Base-by-base conservation (phyloP, 2,329 filamentous ascomycete species). In the Diaporthe sp. region DNA sequence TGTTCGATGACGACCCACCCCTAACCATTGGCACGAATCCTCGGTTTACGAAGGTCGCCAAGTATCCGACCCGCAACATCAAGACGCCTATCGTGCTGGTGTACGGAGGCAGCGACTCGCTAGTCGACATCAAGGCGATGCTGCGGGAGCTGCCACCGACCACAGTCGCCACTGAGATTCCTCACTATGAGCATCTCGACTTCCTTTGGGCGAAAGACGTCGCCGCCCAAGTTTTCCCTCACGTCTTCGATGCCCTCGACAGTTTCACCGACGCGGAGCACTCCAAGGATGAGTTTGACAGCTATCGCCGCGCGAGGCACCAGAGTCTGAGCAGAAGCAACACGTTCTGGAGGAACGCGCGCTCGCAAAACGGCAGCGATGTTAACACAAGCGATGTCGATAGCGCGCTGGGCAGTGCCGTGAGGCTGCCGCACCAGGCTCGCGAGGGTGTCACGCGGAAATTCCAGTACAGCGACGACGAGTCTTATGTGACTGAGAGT, bases 31-130 rank as follows among this genome's bases (percentile, higher is more conserved):
- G 65, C 12, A 87, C 96, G 51, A 91, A 90, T 31, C 92, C 92
- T 6, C 95, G 96, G 80, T 98, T 98, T 85, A 98, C 97, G 83
- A 98, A 98, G 83, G 96, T 98, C 8, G 95, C 97, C 80, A 96
- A 94, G 82, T 99, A 98, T 79, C 97, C 97, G 0, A 99, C 97
- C 0, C 93, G 94, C 78, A 99, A 99, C 82, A 99, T 99, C 87
- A 96, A 95, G 81, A 98, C 97, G 0, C 97, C 97, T 0, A 94
- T 98, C 73, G 95, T 98, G 8, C 89, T 99, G 2, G 91, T 99
- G 9, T 98, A 98, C 80, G 97, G 97, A 25, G 97, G 96, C 42
- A 96, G 92, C 78, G 97, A 99, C 85, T 98, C 95, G 71, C 87
- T 99, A 39, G 95, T 99, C 3, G 96, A 98, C 82, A 98, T 99